A percentile compares a stretch with the other conserved stretches of the same genome.
Evolutionary conservation across 2,329 filamentous ascomycete species (phyloP).

Genomic region (Botryotinia narcissicola): DNA sequence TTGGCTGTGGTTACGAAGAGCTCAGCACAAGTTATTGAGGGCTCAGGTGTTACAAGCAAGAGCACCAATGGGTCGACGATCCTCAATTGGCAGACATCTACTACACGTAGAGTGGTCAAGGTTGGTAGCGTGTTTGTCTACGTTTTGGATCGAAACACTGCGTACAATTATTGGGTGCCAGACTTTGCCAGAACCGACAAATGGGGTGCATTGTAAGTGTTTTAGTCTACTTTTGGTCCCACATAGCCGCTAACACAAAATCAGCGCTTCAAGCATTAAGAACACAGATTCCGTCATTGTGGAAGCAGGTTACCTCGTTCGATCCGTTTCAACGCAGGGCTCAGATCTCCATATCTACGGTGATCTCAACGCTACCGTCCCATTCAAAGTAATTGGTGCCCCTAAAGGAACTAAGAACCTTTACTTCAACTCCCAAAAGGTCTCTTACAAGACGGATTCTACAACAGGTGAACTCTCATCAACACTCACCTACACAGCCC

Average conservation of each 20-base stretch:
- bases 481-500: constrained; percentile 49
- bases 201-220: constrained; percentile 39
- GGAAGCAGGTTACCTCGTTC: constrained; percentile 62
- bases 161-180: constrained; percentile 68
- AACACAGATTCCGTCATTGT: constrained; percentile 53
- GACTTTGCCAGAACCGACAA: constrained; percentile 47
- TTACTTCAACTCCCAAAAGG: constrained; percentile 57
- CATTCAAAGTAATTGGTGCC: constrained; percentile 66
- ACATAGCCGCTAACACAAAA: constrained; percentile 12
- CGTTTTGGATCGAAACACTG: constrained; percentile 57
- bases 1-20: constrained; percentile 47
- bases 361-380: constrained; percentile 68
- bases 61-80: constrained; percentile 46
- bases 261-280: constrained; percentile 35
- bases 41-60: constrained; percentile 36
- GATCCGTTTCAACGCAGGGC: constrained; percentile 55
- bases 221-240: not conserved
- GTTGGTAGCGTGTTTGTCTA: constrained; percentile 41
- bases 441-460: constrained; percentile 42
- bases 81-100: constrained; percentile 55
- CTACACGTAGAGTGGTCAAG: constrained; percentile 51
- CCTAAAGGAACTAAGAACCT: constrained; percentile 51
- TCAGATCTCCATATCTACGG: constrained; percentile 61
- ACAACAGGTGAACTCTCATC: constrained; percentile 51
- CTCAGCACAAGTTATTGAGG: constrained; percentile 38